Evolutionary conservation across 2,329 filamentous ascomycete genomes (phyloP).

Genomic region (Hypoxylon sp.): DNA sequence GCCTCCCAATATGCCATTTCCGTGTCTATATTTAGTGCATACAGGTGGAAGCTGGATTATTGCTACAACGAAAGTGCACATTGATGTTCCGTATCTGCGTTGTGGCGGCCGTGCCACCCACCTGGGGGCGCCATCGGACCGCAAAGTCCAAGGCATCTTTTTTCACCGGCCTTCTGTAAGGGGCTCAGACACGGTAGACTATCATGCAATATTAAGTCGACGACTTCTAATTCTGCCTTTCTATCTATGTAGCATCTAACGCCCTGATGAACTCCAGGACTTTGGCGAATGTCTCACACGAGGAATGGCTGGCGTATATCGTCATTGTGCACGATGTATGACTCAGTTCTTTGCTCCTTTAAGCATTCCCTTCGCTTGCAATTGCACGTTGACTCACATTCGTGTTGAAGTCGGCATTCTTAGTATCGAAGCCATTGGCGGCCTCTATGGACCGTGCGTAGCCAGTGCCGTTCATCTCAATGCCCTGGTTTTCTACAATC

Average conservation of each 20-base stretch:
- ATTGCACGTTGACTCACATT: not conserved
- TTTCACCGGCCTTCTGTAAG: slow-evolving; percentile 63
- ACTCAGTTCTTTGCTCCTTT: not conserved
- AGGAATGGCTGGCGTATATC: not conserved
- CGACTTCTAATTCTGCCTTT: slow-evolving; percentile 59
- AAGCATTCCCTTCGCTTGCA: not conserved
- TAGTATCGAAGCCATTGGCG: not conserved
- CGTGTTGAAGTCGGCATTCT: not conserved
- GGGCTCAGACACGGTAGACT: slow-evolving; percentile 66
- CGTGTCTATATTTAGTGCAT: slow-evolving; percentile 4
- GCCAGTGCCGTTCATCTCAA: too few relatives aligned
- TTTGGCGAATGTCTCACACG: not conserved
- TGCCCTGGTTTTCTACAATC: too few relatives aligned
- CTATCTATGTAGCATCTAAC: slow-evolving; percentile 69
- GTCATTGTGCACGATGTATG: not conserved
- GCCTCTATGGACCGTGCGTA: too few relatives aligned
- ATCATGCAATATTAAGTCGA: slow-evolving; percentile 58
- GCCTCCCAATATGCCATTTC: slow-evolving; percentile 63
- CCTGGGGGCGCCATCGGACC: not conserved
- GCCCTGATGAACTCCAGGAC: too few relatives aligned
- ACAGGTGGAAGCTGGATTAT: slow-evolving; percentile 1
- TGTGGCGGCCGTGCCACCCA: slow-evolving; percentile 4
- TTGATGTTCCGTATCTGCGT: not conserved
- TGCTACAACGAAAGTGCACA: not conserved
- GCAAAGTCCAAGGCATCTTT: slow-evolving; percentile 61